A percentile compares a stretch with the other conserved stretches of the same genome.
Evolutionary conservation across 2,329 filamentous ascomycete species (phyloP).

Genomic region (Fusarium hainanense): DNA sequence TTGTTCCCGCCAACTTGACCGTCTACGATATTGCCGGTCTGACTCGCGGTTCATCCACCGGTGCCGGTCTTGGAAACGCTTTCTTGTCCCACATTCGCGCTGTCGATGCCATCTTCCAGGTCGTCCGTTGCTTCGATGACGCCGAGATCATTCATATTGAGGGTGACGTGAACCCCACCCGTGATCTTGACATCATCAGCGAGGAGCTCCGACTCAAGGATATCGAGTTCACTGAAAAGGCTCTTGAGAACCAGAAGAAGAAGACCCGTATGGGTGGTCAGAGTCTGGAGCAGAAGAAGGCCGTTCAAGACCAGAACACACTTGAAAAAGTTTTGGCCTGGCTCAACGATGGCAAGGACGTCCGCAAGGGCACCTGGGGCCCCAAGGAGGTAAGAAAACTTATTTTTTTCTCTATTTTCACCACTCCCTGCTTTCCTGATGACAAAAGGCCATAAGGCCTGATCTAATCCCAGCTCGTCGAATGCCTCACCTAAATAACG

Average conservation of each 20-base stretch:
- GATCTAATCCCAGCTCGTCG: slow-evolving; percentile 99
- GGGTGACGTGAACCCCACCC: slow-evolving; percentile 94
- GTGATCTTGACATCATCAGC: slow-evolving; percentile 95
- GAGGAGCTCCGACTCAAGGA: slow-evolving; percentile 98
- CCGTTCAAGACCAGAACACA: slow-evolving; percentile 91
- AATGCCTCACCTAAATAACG: slow-evolving; percentile 81
- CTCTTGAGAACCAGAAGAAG: slow-evolving; percentile 90
- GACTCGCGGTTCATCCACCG: slow-evolving; percentile 94
- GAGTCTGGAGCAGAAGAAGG: slow-evolving; percentile 96
- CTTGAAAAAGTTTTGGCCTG: slow-evolving; percentile 89
- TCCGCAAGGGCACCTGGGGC: slow-evolving; percentile 88
- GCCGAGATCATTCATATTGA: slow-evolving; percentile 99
- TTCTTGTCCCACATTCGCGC: slow-evolving; percentile 99
- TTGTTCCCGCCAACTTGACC: slow-evolving; percentile 96
- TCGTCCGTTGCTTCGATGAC: slow-evolving; percentile 97
- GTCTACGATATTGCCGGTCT: slow-evolving; percentile 99
- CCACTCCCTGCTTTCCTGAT: slow-evolving; percentile 73
- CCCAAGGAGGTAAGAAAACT: slow-evolving; percentile 87
- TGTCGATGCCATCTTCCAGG: slow-evolving; percentile 97
- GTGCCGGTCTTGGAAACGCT: slow-evolving; percentile 95
- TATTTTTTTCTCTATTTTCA: slow-evolving; percentile 27
- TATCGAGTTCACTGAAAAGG: slow-evolving; percentile 98
- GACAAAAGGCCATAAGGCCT: slow-evolving; percentile 95
- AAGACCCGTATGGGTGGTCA: slow-evolving; percentile 95
- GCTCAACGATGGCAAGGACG: slow-evolving; percentile 90